These are phyloP conservation scores for Conticribra guillardii DNA, from an alignment of 108 stramenopile species.

Conservation along the genomic window DNA sequence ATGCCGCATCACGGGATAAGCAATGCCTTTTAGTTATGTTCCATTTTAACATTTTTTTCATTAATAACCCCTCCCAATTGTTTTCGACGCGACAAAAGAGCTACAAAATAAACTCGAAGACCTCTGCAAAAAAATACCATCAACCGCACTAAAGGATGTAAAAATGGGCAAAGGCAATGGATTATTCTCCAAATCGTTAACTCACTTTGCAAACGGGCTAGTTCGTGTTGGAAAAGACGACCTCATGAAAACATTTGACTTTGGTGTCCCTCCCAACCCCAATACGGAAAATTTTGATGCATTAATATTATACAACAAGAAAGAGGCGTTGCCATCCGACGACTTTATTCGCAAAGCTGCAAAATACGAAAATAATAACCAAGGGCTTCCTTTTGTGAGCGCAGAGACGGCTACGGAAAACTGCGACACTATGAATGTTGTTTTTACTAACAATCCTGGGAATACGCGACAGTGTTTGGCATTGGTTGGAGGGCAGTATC, in stretches of 20 bases:
- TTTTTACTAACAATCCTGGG: slow-evolving; percentile 39
- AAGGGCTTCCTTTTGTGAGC: slow-evolving; percentile 19
- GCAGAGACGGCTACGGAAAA: slow-evolving; percentile 46
- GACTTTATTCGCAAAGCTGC: slow-evolving; percentile 11
- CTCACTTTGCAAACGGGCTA: slow-evolving; percentile 28
- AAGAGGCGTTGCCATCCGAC: slow-evolving; percentile 27
- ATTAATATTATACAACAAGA: slow-evolving; percentile 41
- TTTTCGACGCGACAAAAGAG: not conserved
- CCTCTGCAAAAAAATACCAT: slow-evolving; percentile 7
- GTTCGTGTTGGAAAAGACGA: slow-evolving; percentile 29
- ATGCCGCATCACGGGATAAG: too few species aligned
- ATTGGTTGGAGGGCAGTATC: slow-evolving; percentile 38
- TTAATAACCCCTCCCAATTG: not conserved
- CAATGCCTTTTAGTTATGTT: too few species aligned
- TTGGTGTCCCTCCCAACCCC: slow-evolving; percentile 41
- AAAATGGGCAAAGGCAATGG: not conserved
- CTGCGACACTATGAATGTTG: slow-evolving; percentile 51
- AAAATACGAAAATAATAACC: slow-evolving; percentile 13
- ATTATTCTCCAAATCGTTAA: slow-evolving; percentile 26
- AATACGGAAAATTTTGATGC: slow-evolving; percentile 31
- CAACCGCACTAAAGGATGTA: not conserved
- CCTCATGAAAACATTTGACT: slow-evolving; percentile 36
- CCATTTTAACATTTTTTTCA: slow-evolving; percentile 1
- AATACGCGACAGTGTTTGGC: slow-evolving; percentile 34
- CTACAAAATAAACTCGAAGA: slow-evolving; percentile 8